Conservation (phyloP, 805 yeast species). For the Candida maris region DNA sequence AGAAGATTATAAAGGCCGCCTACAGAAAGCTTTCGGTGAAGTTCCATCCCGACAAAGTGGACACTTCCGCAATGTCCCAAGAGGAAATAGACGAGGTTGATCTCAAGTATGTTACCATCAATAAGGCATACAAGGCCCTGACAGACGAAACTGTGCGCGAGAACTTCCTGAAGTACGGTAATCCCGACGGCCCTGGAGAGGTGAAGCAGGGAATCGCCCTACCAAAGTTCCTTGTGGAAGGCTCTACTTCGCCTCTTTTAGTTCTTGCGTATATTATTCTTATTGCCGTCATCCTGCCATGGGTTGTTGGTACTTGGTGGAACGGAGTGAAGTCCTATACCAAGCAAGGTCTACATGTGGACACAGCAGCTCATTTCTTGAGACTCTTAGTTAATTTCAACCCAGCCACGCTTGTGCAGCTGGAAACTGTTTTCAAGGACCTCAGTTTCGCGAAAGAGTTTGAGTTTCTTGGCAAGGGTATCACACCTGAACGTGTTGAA, state of each 20-base stretch:
- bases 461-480: conserved; percentile 36
- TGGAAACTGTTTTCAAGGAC: conserved; percentile 55
- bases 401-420: conserved; percentile 62
- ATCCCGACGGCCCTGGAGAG: conserved; percentile 97
- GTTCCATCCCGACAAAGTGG: conserved; percentile 91
- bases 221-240: conserved; percentile 87
- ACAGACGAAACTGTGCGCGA: conserved; percentile 85
- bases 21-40: conserved; percentile 85
- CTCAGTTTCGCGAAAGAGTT: conserved; percentile 68
- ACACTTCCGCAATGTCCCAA: conserved; percentile 53
- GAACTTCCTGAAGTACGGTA: conserved; percentile 84
- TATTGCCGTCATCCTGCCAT: conserved; percentile 78
- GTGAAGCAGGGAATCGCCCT: conserved; percentile 90
- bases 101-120: conserved; percentile 71
- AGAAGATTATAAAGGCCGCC: conserved; percentile 72
- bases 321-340: conserved; percentile 72
- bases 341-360: conserved; percentile 74
- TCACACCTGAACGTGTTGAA: conserved; percentile 45
- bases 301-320: conserved; percentile 90
- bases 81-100: conserved; percentile 60
- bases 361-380: conserved; percentile 77
- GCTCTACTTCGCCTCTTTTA: conserved; percentile 64
- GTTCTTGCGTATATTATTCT: conserved; percentile 60
- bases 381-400: conserved; percentile 69
- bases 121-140: conserved; percentile 90